Evolutionary conservation across 768 basidiomycete species (phyloP), one percentile per base, ranked within the genome.

Genomic region (Xanthoconium purpureum): DNA sequence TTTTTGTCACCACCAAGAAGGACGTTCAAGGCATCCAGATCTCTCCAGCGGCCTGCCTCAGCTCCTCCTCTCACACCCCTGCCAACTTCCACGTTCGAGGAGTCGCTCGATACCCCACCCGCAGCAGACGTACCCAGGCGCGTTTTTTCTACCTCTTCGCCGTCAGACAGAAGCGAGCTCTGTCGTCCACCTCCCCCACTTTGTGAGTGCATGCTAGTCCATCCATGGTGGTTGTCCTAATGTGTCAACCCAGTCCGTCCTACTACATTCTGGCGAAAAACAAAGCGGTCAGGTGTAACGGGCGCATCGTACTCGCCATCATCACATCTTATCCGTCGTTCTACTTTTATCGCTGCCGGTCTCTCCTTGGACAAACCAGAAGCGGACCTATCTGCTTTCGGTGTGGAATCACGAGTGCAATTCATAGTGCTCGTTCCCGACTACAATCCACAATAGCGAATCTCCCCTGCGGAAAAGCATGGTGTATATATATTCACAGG

Each of bases 231-330:
- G 1, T 15, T 10, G 13, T 33, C 24, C 44, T 54, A 46, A 57
- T 39, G 17, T 52, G 46, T 35, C 11, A 33, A n/a, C 1, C 2
- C 58, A 91, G 89, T 89, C 36, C 86, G 89, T n/a, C 89, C 89
- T 0, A 88, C 83, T 8, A 87, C 89, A 0, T 90, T 91, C 68
- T 91, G 89, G 89, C 79, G 87, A 33, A 84, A 83, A 60, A 89
- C 86, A 2, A 79, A 74, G 32, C 82, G 84, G 14, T 88, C 87
- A 18, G 89, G 88, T 15, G 87, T 91, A 1, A 78, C 86, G 45
- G 80, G 77, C 5, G 80, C 87, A 7, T 84, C 82, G 0, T 90
- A 88, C 66, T 88, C 89, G 7, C 89, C 89, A 0, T 80, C 87
- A 0, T 82, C 82, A 0, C 84, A 88, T 66, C 81, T 88, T 55